Evolutionary conservation across 1,139 yeast species (phyloP), one percentile per base, ranked within the genome.

Genomic region (Yamadazyma mexicana): DNA sequence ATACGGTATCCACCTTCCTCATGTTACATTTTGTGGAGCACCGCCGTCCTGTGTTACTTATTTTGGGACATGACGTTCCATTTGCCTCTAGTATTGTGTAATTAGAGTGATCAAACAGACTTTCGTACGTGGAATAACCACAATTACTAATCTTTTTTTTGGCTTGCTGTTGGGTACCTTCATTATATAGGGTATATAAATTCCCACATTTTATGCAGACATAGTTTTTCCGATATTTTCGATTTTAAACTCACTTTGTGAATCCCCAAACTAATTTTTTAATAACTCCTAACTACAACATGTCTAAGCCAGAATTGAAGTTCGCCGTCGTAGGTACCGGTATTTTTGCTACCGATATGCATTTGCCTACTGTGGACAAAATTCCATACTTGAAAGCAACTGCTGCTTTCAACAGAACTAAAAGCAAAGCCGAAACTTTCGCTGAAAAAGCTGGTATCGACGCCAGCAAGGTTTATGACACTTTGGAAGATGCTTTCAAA

Each of bases 271-370:
- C 5, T 20, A 5, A 20, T 8, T 20, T 30, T 6, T 5, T 17
- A 6, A 8, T 33, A 14, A 16, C 10, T 17, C 17, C 4, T 12
- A 16, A 33, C 23, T 24, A 3, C 22, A 28, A 14, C 18, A 35
- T 35, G 40, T 28, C 37, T 18, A 27, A 39, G 12, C 35, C 38
- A 32, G 30, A 35, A 30, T 34, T 42, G n/a, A 42, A 36, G 16
- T 26, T 87, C 39, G 96, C 94, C 40, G 67, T 88, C 40, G 79
- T 88, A 40, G 96, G 96, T 45, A 89, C 97, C 2, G 96, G 96
- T 49, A 87, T 91, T 55, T 91, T 89, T 58, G 97, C 98, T 46
- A 79, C 80, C 24, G 87, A 84, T 49, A 73, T 76, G 39, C 97
- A 91, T 59, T 73, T 87, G 49, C 97, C 97, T 32, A 78, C 87